Evolutionary conservation across 1,139 yeast genomes (phyloP), one percentile per base, ranked within the genome.

Genomic region (Lipomyces yarrowii): DNA sequence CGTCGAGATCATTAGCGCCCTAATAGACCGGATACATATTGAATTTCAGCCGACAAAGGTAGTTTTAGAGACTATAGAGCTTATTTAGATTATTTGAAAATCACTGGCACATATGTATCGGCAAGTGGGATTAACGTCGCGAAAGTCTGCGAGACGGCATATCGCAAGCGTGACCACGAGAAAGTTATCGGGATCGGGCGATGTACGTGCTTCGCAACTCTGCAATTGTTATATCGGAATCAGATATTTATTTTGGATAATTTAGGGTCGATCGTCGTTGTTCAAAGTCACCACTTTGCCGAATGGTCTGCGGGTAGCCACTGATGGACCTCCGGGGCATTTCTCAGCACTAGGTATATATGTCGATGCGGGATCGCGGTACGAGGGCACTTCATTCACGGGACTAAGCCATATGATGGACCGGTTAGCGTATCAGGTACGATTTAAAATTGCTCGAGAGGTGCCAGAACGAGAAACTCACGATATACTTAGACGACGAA

Each of bases 341-440:
- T 94, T 94, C 76, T 84, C 94, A 64, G 97, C 98, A 0, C 79
- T 93, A 67, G 99, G 99, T 1, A 84, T 94, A 57, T 94, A 91
- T 74, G 85, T 94, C 23, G 89, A 90, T 74, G 97, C 96, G 2
- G 99, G 99, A 1, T 88, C 97, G 0, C 83, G 98, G 63, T 91
- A 82, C 75, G 99, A 94, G 77, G 81, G 80, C 11, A 72, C 85
- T 63, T 57, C 59, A 52, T 60, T 71, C 23, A 79, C 81, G 55
- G 99, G 99, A 0, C 82, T 89, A 60, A 88, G 96, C 6, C 98
- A 94, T 76, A 80, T 94, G 35, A 80, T 88, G 71, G 99, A 94
- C 75, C 83, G 97, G 67, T 78, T 94, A 75, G 94, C 98, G 0
- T 94, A 91, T 85, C 90, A 88, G 56, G 71, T 69, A 21, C 30